Conservation (phyloP, 768 basidiomycete species). For the Chalciporus piperatus region DNA sequence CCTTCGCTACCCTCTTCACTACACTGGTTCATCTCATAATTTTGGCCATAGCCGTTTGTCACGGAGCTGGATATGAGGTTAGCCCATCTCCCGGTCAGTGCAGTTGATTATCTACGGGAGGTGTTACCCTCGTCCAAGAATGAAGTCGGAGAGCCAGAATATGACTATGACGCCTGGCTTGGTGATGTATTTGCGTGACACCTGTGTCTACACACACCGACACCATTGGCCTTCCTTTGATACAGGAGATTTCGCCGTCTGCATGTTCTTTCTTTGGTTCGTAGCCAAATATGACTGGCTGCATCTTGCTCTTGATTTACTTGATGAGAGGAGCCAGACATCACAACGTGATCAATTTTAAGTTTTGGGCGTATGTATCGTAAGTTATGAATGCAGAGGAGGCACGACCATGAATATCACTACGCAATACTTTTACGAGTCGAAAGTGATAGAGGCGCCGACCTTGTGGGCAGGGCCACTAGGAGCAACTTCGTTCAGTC, state of each 20-base stretch:
- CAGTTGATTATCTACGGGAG: conserved; percentile 79
- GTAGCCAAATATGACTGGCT: neutral
- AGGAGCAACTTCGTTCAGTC: conserved; percentile 70
- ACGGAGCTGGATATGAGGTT: conserved; percentile 90
- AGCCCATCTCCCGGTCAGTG: conserved; percentile 70
- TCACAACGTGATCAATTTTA: neutral
- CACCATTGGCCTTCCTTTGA: neutral
- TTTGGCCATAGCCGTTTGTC: conserved; percentile 67
- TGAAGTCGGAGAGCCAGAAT: conserved; percentile 61
- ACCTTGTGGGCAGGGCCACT: conserved; percentile 79
- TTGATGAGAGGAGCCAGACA: neutral
- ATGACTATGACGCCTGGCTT: conserved; percentile 82
- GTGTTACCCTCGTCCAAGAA: conserved; percentile 66
- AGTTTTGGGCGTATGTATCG: conserved; percentile 9
- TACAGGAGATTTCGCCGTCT: neutral
- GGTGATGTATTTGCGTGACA: conserved; percentile 68
- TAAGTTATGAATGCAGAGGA: conserved; percentile 5
- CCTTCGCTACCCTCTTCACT: neutral
- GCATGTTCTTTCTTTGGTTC: neutral
- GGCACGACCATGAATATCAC: conserved; percentile 14
- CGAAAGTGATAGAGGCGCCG: conserved; percentile 73
- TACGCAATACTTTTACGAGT: conserved; percentile 47
- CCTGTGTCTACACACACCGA: neutral
- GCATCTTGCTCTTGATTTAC: neutral
- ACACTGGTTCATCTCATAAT: neutral